phyloP scores from a whole-genome alignment of 768 basidiomycete species.

The Ramaria sp. region DNA sequence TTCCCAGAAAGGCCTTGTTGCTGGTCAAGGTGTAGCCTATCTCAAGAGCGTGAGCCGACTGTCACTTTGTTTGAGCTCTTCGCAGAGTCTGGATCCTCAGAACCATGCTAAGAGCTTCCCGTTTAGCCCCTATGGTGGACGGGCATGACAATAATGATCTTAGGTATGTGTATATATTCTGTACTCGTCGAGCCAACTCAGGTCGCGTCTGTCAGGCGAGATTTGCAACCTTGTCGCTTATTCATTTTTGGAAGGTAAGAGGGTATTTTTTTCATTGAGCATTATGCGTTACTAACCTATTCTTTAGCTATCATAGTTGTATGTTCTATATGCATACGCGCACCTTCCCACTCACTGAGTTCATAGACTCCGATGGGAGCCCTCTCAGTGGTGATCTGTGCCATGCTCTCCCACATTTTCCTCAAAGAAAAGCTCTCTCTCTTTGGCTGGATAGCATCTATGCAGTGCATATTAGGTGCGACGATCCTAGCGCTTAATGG shows the following conservation, averaged over 20 bases:
- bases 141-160: constrained; percentile 30
- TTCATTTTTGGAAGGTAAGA: constrained; percentile 18
- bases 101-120: background rate
- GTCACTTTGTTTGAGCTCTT: no score
- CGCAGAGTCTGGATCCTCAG: background rate
- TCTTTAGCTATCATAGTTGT: constrained; percentile 29
- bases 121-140: constrained; percentile 37
- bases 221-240: constrained; percentile 18
- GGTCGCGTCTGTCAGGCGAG: constrained; percentile 2
- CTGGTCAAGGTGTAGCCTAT: constrained; percentile 23
- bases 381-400: constrained; percentile 35
- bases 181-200: background rate
- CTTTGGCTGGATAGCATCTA: constrained; percentile 38
- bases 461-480: constrained; percentile 20
- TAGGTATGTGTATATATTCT: constrained; percentile 9
- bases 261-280: constrained; percentile 29
- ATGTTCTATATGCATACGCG: background rate
- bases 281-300: background rate
- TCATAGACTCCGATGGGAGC: constrained; percentile 33
- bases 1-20: constrained; percentile 20
- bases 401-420: constrained; percentile 34
- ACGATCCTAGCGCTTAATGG: constrained; percentile 33
- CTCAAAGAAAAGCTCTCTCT: constrained; percentile 35
- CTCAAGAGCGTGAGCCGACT: constrained; percentile 20
- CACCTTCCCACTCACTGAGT: background rate